Evolutionary conservation across 2,329 filamentous ascomycete genomes (phyloP), one percentile per base, ranked within the genome.

Genomic region (Penicillium expansum): DNA sequence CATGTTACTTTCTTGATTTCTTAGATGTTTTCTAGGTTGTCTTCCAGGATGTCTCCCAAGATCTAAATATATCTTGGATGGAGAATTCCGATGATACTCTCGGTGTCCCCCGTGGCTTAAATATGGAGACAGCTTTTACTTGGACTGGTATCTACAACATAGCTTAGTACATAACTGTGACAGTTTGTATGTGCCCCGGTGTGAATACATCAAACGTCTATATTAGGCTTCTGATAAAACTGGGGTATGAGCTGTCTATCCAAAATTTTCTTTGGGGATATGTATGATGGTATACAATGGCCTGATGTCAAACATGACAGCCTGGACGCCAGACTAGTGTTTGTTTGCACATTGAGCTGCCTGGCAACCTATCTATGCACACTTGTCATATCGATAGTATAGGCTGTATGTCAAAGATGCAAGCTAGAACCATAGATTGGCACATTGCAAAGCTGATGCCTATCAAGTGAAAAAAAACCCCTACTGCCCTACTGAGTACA

Each of bases 401-500:
- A 8, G n/a, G 7, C 22, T 38, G 22, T 5, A 30, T 32, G 4
- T 13, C 13, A 18, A 29, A 39, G 18, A 13, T 18, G 13, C 6
- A 4, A 22, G 7, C 11, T 20, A 39, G 3, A 5, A 16, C 33
- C n/a, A 37, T 4, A 29, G 10, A 20, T 3, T 14, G 8, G 11
- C 16, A 7, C 33, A 27, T 10, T 11, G 16, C n/a, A 16, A 16
- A 20, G 2, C 9, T 16, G 8, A 22, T n/a, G 8, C 24, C 4
- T n/a, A 22, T 3, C 14, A 33, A 3, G 13, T 4, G 4, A 13
- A n/a, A 24, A 35, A 8, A 3, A n/a, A n/a, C n/a, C n/a, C 20
- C n/a, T 52, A 52, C 50, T 43, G 38, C 50, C 39, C 41, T 55
- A 55, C 52, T 35, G 22, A 5, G 13, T 43, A 50, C 30, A 24